Base-by-base conservation (phyloP, 352 stramenopile species). In the Blastocystis sp. region DNA sequence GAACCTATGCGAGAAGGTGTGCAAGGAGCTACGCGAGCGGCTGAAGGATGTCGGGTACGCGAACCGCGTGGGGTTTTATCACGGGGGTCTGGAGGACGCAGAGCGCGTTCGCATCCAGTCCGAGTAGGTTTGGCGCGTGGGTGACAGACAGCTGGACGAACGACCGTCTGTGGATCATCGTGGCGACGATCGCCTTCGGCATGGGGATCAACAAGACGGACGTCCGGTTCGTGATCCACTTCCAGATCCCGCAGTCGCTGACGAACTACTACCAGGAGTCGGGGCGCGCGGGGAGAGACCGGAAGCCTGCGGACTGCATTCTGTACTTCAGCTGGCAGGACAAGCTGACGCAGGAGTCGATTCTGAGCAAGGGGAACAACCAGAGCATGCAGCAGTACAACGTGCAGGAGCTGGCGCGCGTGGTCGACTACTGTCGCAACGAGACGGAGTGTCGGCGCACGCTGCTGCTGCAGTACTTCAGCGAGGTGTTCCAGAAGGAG, bases 201-300 rank as follows among this genome's bases (percentile, higher is more conserved):
- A 96, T 98, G 91, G 94, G 94, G 75, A 97, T 98, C 63, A 94
- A 98, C 90, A 97, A 97, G 89, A 90, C 92, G 56, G 96, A 98
- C 89, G 93, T 98, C 29, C 90, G 91, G 4, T 91, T 91, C 34
- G 93, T 98, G 7, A 89, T 98, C 32, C 95, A 98, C 89, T 92
- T 95, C 53, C 93, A 96, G 84, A 91, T 97, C 84, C 94, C 96
- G 4, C 92, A 92, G 49, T 97, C 93, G 44, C 89, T 91, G 6
- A 94, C 97, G 87, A 91, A 93, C 24, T 97, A 97, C 81, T 90
- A 97, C 27, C 93, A 97, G 89, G 93, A 97, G 56, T 89, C 93
- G 40, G 94, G 94, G 1, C 90, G 93, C 64, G 93, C 94, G 48
- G 94, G 94, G 40, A 90, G 94, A 51, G 94, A 98, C 85, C 93